Percentiles rank a stretch among this genome's conserved stretches.
Evolutionary conservation across 208 protist genomes (phyloP).

Genomic region (Leishmania guyanensis): DNA sequence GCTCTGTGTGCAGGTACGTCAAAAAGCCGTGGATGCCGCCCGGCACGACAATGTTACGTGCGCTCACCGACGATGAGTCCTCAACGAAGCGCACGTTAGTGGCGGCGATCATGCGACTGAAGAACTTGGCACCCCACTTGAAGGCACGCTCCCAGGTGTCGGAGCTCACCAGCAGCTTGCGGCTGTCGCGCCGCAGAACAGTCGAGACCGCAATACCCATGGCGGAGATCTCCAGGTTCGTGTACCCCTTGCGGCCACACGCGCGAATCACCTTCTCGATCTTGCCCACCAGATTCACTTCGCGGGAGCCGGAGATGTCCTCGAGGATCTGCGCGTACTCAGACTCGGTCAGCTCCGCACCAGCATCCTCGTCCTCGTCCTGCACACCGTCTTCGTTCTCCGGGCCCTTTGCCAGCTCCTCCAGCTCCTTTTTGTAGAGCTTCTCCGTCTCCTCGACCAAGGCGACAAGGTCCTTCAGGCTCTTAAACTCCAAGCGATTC

Average conservation of each 20-base stretch:
- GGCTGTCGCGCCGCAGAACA: constrained; percentile 52
- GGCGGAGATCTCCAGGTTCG: constrained; percentile 52
- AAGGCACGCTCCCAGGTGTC: constrained; percentile 57
- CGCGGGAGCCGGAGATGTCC: constrained; percentile 25
- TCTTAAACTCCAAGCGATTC: constrained; percentile 44
- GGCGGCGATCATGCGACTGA: constrained; percentile 43
- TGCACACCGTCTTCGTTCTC: constrained; percentile 41
- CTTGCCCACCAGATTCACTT: constrained; percentile 48
- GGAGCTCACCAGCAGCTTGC: constrained; percentile 47
- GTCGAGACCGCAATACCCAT: constrained; percentile 49
- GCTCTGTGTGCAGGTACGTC: constrained; percentile 48
- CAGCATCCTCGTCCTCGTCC: constrained; percentile 33
- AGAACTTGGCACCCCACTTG: constrained; percentile 37
- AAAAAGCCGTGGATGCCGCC: constrained; percentile 59
- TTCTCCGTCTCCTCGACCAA: constrained; percentile 34
- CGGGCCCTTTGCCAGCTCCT: constrained; percentile 41
- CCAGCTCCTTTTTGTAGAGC: constrained; percentile 33
- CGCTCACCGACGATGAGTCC: constrained; percentile 24
- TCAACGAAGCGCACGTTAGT: constrained; percentile 48
- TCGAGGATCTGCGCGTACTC: constrained; percentile 33
- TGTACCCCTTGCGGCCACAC: constrained; percentile 49
- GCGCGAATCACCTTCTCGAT: constrained; percentile 44
- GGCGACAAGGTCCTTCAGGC: constrained; percentile 57
- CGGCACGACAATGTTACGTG: constrained; percentile 44
- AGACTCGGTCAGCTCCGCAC: constrained; percentile 28